These are phyloP conservation scores for Zopfochytrium polystomum DNA, from an alignment of 371 early-diverging fungal species.

Conservation along the genomic window DNA sequence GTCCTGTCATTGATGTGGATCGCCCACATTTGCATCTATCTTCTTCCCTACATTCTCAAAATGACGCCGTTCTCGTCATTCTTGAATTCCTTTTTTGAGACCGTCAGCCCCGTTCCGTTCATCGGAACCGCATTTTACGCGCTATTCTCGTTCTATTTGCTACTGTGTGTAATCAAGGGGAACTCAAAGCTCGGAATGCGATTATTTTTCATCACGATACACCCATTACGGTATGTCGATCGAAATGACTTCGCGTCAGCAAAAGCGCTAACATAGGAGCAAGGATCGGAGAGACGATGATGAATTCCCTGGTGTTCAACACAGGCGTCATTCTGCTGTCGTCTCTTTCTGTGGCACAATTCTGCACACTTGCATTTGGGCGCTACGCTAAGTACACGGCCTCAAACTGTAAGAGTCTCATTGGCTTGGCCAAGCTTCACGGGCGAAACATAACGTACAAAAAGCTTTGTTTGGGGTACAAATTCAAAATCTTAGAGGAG, in stretches of 20 bases:
- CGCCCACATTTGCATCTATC: constrained; percentile 49
- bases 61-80: constrained; percentile 43
- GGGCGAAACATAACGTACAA: constrained; percentile 1
- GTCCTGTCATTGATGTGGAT: constrained; percentile 51
- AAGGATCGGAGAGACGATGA: constrained; percentile 56
- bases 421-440: background rate
- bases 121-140: constrained; percentile 55
- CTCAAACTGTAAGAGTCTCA: constrained; percentile 26
- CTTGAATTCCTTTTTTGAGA: constrained; percentile 48
- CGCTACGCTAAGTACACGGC: constrained; percentile 50
- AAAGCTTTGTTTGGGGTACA: constrained; percentile 54
- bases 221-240: constrained; percentile 52
- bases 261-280: background rate
- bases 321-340: constrained; percentile 52
- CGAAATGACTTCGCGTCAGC: background rate
- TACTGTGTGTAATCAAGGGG: constrained; percentile 57
- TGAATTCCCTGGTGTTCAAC: constrained; percentile 57
- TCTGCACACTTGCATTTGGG: constrained; percentile 50
- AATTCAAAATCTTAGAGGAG: constrained; percentile 44
- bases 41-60: constrained; percentile 41
- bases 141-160: constrained; percentile 52
- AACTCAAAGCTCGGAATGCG: constrained; percentile 53
- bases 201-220: constrained; percentile 52
- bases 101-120: constrained; percentile 42
- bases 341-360: constrained; percentile 54